Base-by-base conservation (phyloP, 495 filamentous ascomycete species). In the Monascus purpureus region DNA sequence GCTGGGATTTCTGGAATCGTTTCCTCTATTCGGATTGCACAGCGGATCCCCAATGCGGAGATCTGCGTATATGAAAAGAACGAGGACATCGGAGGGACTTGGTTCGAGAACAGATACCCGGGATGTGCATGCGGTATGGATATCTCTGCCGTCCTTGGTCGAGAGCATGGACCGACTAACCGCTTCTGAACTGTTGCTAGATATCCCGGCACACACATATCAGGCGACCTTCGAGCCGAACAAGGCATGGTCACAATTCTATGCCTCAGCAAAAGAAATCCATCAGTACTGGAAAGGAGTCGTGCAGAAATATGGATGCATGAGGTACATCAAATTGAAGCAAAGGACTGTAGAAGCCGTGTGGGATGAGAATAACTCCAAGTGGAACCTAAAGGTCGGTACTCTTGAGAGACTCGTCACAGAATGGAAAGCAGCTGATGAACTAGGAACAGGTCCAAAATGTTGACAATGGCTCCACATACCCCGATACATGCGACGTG, bases 11-110 rank as follows among this genome's bases (percentile, higher is more conserved):
- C 75, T 1, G 78, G 78, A 1, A 67, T 80, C 13, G 52, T 72
- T 7, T 56, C 67, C 1, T 75, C 70, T 11, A 72, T 78, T 38
- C 57, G 75, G 15, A 59, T 80, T 13, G 61, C 66, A 1, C 63
- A 70, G 27, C 65, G 65, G 28, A 63, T 77, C 20, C 60, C 58
- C 2, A 70, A 73, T 31, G 45, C 78, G 29, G 68, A 79, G 9
- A 55, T 77, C 16, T 63, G 68, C 19, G 72, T 82, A 25, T 90
- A 83, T 50, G 82, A 90, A 47, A 87, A 86, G 65, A 87, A 87
- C 40, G 47, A 49, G 1, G 79, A 78, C 28, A 61, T 82, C 39
- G 73, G 76, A 19, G 78, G 80, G 0, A 79, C 77, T 1, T 85
- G 78, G 77, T 72, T 69, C 26, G 75, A 80, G 49, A 82, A 82